Evolutionary conservation across 1,284 basidiomycete species (phyloP).

Genomic region (Pholiota adiposa): DNA sequence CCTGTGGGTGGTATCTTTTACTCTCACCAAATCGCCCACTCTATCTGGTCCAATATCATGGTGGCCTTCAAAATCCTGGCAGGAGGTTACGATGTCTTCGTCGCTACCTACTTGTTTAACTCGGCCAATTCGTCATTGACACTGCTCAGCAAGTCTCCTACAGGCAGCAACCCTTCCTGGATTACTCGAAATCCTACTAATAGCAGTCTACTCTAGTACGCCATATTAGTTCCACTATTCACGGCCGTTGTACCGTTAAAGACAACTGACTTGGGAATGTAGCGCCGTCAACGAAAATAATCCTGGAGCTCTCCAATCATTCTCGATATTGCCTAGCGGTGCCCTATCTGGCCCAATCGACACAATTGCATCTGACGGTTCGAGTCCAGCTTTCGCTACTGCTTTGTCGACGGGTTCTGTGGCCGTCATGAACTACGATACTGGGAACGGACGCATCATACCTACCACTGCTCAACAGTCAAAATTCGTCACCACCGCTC

Average conservation of each 20-base stretch:
- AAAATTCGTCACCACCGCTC: slow-evolving; percentile 43
- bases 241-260: not conserved
- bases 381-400: slow-evolving; percentile 52
- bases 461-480: slow-evolving; percentile 43
- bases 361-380: slow-evolving; percentile 54
- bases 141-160: slow-evolving; percentile 50
- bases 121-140: slow-evolving; percentile 48
- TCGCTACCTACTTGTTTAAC: slow-evolving; percentile 65
- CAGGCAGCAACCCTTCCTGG: slow-evolving; percentile 61
- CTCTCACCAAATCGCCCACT: not conserved
- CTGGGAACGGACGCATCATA: slow-evolving; percentile 61
- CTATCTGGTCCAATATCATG: slow-evolving; percentile 35
- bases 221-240: not conserved
- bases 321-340: slow-evolving; percentile 50
- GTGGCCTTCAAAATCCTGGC: slow-evolving; percentile 65
- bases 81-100: slow-evolving; percentile 61
- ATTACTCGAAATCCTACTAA: slow-evolving; percentile 56
- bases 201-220: slow-evolving; percentile 59
- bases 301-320: slow-evolving; percentile 57
- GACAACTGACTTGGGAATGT: not conserved
- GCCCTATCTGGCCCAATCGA: slow-evolving; percentile 49
- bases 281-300: slow-evolving; percentile 62
- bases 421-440: slow-evolving; percentile 62
- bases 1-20: not conserved
- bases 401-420: slow-evolving; percentile 60